These are phyloP conservation scores for Achaetomiella virescens DNA, from an alignment of 495 filamentous ascomycete genomes.

Conservation along the genomic window DNA sequence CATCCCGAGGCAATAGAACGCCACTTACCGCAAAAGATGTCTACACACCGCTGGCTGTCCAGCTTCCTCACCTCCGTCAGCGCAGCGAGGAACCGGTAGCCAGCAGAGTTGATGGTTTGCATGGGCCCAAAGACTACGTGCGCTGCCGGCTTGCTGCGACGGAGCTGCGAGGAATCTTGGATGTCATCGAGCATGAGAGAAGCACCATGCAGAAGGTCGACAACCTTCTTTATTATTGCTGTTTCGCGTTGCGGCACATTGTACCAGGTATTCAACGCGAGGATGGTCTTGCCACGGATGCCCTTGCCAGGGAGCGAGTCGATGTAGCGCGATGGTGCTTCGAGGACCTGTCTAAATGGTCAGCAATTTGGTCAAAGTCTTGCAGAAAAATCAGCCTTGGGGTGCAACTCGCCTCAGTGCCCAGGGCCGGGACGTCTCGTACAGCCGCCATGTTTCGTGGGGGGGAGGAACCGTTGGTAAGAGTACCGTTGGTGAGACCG, in stretches of 20 bases:
- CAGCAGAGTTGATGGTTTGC: slow-evolving; percentile 82
- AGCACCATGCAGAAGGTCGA: slow-evolving; percentile 10
- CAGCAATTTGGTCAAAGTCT: background rate
- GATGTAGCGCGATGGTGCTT: slow-evolving; percentile 14
- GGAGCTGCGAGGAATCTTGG: slow-evolving; percentile 66
- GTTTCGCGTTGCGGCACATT: background rate
- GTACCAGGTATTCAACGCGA: slow-evolving; percentile 16
- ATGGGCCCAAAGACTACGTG: slow-evolving; percentile 81
- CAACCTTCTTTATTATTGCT: background rate
- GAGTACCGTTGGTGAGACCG: too few species aligned
- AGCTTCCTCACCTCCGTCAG: slow-evolving; percentile 50
- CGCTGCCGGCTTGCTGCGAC: slow-evolving; percentile 75
- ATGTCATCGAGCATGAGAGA: slow-evolving; percentile 60
- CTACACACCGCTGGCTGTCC: background rate
- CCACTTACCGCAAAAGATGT: slow-evolving; percentile 5
- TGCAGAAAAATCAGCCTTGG: background rate
- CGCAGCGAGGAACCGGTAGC: slow-evolving; percentile 81
- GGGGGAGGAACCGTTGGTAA: too few species aligned
- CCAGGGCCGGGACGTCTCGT: background rate
- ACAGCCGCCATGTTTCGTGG: background rate
- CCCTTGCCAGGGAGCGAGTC: slow-evolving; percentile 16
- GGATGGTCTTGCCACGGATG: slow-evolving; percentile 9
- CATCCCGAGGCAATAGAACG: too few species aligned
- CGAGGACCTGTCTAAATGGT: background rate
- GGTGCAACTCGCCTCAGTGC: background rate